Base-by-base conservation (phyloP, 768 basidiomycete species). In the Chalciporus piperatus region DNA sequence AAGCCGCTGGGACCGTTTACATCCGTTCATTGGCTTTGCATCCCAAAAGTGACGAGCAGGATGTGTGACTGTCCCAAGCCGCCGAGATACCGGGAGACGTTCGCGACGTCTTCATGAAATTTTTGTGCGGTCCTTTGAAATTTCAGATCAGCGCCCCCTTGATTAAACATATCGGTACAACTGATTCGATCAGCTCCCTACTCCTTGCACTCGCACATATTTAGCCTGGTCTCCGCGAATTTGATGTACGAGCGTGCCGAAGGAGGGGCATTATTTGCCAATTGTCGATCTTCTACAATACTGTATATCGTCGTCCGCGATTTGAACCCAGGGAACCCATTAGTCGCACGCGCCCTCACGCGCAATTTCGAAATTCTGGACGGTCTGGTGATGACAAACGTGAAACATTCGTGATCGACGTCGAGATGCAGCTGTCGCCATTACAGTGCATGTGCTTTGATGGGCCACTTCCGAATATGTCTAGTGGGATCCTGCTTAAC, bases 391-490 rank as follows among this genome's bases (percentile, higher is more conserved):
- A 61, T 67, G 67, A 67, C 57, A 68, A 61, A 63, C 61, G 55
- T 76, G 76, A 79, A 75, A 78, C 76, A 75, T 51, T 47, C 57
- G 54, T 74, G 76, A 78, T 78, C 77, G 74, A 70, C 63, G 59
- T 47, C 44, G 41, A 45, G 48, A 13, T 25, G 23, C 23, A 40
- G 45, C 42, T 51, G 39, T 55, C 57, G 62, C 63, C 51, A 52
- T 54, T 50, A 56, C 32, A 27, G 13, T 10, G n/a, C n/a, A 16
- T n/a, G 10, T 37, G 51, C 64, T 65, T 60, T 61, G 59, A 52
- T 56, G 50, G 48, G 13, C 47, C 50, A 41, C 25, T 65, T 59
- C 73, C 70, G 37, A 23, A 73, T 73, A 66, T 71, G 73, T 72
- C 50, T 30, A 72, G 46, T 57, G 33, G 45, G 73, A 59, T 55